phyloP scores from a whole-genome alignment of 23 red algal genomes.

The Gracilaria domingensis region DNA sequence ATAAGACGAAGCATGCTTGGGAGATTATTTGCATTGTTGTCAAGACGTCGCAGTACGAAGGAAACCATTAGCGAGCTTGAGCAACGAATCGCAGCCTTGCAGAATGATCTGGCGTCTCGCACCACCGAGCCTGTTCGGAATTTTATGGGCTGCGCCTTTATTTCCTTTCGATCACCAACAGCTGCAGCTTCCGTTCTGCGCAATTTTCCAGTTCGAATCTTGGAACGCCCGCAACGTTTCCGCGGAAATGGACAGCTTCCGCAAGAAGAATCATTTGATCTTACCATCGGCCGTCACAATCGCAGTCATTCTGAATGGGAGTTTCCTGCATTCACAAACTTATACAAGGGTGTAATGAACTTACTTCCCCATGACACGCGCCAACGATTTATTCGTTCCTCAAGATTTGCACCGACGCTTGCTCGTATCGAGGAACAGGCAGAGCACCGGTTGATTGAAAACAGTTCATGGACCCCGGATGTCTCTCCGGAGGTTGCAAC shows the following conservation, averaged over 20 bases:
- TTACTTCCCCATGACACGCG: conserved; percentile 45
- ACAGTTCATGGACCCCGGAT: not conserved
- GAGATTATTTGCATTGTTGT: conserved; percentile 29
- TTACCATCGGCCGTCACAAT: conserved; percentile 54
- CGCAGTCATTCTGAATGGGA: conserved; percentile 37
- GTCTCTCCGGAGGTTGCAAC: conserved; percentile 45
- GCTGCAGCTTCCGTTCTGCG: conserved; percentile 61
- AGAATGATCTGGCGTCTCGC: conserved; percentile 51
- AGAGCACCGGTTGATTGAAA: conserved; percentile 25
- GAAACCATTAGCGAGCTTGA: conserved; percentile 55
- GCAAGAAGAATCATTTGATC: not conserved
- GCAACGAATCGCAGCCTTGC: conserved; percentile 30
- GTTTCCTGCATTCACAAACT: conserved; percentile 39
- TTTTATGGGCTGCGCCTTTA: conserved; percentile 83
- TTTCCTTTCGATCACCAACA: conserved; percentile 67
- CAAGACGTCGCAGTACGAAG: conserved; percentile 27
- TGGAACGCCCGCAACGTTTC: not conserved
- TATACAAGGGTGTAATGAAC: conserved; percentile 61
- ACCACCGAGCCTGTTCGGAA: conserved; percentile 53
- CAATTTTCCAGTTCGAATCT: conserved; percentile 77
- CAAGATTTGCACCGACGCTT: conserved; percentile 21
- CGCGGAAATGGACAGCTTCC: not conserved
- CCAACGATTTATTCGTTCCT: conserved; percentile 13
- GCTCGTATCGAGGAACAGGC: conserved; percentile 19
- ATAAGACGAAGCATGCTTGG: conserved; percentile 21